Evolutionary conservation across 2,329 filamentous ascomycete species (phyloP).

Genomic region (Alternaria gansuensis): DNA sequence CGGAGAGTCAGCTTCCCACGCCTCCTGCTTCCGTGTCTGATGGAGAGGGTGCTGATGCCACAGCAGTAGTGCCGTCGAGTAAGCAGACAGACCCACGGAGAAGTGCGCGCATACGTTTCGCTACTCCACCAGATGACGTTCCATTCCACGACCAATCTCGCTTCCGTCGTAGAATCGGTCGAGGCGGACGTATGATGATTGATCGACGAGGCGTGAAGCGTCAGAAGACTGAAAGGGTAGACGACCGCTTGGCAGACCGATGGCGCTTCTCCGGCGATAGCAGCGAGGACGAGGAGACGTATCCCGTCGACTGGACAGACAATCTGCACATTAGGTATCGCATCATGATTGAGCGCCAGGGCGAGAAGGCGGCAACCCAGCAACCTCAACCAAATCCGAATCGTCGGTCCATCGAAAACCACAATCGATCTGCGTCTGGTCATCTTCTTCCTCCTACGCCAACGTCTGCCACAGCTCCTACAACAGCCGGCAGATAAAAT

Average conservation of each 20-base stretch:
- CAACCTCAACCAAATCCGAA: conserved; percentile 37
- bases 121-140: conserved; percentile 51
- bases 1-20: conserved; percentile 55
- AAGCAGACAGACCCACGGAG: conserved; percentile 38
- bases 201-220: conserved; percentile 77
- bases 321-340: conserved; percentile 66
- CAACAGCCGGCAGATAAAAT: conserved; percentile 21
- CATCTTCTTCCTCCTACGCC: conserved; percentile 49
- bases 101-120: conserved; percentile 50
- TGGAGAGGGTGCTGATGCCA: conserved; percentile 52
- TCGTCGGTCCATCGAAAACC: conserved; percentile 46
- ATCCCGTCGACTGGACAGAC: conserved; percentile 76
- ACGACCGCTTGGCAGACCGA: conserved; percentile 50
- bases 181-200: conserved; percentile 85
- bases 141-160: conserved; percentile 62
- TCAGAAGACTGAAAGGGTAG: conserved; percentile 47
- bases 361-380: conserved; percentile 48
- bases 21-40: conserved; percentile 59
- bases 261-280: conserved; percentile 92
- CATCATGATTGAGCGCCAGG: conserved; percentile 59
- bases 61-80: conserved; percentile 50
- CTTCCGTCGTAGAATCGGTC: conserved; percentile 84
- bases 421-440: conserved; percentile 49
- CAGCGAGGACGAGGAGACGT: conserved; percentile 76
- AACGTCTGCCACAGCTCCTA: conserved; percentile 25